Evolutionary conservation across 2,329 filamentous ascomycete species (phyloP).

Genomic region (Exophiala bonariae): DNA sequence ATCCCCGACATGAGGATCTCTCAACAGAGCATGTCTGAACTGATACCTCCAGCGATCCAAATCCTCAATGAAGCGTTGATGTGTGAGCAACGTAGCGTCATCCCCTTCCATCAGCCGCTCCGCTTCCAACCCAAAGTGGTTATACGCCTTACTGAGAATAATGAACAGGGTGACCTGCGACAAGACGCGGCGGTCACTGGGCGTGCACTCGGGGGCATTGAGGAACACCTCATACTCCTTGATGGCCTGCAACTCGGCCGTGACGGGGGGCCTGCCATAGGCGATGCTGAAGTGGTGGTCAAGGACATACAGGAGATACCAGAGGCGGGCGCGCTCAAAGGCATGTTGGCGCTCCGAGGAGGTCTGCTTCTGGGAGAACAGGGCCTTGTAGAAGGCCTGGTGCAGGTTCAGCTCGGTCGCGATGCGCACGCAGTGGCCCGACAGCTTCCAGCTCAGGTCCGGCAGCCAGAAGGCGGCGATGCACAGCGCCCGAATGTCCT

Average conservation of each 20-base stretch:
- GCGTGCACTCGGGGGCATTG: conserved; percentile 51
- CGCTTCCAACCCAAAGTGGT: conserved; percentile 57
- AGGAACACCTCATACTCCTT: conserved; percentile 59
- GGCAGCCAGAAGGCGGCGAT: conserved; percentile 64
- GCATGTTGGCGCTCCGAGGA: conserved; percentile 19
- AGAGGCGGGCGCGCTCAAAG: conserved; percentile 58
- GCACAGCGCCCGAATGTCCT: conserved; percentile 60
- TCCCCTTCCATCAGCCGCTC: conserved; percentile 28
- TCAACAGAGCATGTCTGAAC: conserved; percentile 37
- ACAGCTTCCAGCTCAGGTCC: conserved; percentile 63
- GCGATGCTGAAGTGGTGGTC: conserved; percentile 66
- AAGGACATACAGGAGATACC: conserved; percentile 65
- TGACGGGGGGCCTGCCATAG: conserved; percentile 59
- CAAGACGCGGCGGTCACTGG: conserved; percentile 57
- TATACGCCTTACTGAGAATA: conserved; percentile 58
- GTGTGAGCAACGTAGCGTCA: conserved; percentile 42
- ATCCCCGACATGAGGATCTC: conserved; percentile 27
- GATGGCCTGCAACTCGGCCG: conserved; percentile 59
- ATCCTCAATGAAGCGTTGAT: conserved; percentile 46
- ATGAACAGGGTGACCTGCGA: conserved; percentile 60
- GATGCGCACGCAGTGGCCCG: conserved; percentile 59
- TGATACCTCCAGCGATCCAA: conserved; percentile 55
- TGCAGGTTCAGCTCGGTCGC: conserved; percentile 60
- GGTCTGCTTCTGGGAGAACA: conserved; percentile 48
- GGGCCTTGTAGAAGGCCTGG: conserved; percentile 52